These are phyloP conservation scores for Calonectria henricotiae DNA, from an alignment of 2,329 filamentous ascomycete species.

Conservation along the genomic window DNA sequence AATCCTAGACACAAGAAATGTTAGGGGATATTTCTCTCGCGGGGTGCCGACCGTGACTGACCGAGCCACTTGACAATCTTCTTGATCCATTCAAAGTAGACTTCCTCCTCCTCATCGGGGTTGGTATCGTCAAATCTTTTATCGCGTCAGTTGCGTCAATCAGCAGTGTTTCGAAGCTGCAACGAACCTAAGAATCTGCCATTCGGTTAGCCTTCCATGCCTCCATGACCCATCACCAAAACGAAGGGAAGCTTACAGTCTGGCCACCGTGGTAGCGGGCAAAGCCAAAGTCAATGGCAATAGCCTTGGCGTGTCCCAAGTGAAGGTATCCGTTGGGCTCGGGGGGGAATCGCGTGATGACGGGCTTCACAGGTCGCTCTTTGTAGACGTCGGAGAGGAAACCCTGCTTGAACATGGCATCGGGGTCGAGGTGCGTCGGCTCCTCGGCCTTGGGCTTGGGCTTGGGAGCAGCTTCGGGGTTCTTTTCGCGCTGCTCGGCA, in stretches of 20 bases:
- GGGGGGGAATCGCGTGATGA: constrained; percentile 83
- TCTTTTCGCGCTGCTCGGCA: constrained; percentile 53
- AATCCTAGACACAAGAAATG: constrained; percentile 66
- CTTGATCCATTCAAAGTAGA: constrained; percentile 90
- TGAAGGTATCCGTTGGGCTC: constrained; percentile 96
- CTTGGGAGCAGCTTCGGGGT: constrained; percentile 58
- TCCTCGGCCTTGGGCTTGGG: constrained; percentile 67
- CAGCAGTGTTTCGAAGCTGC: not conserved
- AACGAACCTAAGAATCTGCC: constrained; percentile 54
- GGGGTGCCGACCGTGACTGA: constrained; percentile 33
- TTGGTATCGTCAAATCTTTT: constrained; percentile 93
- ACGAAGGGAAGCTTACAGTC: constrained; percentile 50
- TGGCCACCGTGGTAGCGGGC: constrained; percentile 86
- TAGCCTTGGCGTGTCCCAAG: constrained; percentile 95
- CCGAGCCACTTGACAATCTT: constrained; percentile 87
- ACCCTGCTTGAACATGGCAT: constrained; percentile 85
- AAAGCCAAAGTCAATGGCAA: constrained; percentile 97
- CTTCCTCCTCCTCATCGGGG: constrained; percentile 91
- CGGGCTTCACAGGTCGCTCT: constrained; percentile 74
- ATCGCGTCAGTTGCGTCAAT: constrained; percentile 35
- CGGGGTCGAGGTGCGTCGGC: constrained; percentile 65
- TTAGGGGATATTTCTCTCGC: constrained; percentile 29
- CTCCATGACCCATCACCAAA: not conserved
- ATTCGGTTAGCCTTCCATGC: constrained; percentile 37
- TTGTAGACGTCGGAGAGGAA: constrained; percentile 83